Conservation (phyloP, 352 stramenopile genomes). For the Phytophthora constricta region DNA sequence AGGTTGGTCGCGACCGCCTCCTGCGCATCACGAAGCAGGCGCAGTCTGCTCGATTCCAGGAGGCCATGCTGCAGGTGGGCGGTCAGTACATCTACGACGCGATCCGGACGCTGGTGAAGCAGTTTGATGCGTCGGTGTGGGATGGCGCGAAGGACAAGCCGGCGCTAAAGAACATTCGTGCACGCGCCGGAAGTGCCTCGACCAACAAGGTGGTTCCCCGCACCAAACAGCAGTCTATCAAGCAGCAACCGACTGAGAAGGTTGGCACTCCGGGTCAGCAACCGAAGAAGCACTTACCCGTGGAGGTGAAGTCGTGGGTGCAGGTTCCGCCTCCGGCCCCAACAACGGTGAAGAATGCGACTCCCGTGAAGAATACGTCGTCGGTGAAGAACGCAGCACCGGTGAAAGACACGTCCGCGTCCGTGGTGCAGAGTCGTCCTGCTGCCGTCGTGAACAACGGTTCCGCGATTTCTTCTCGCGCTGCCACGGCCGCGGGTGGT, state of each 20-base stretch:
- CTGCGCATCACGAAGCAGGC: constrained; percentile 19
- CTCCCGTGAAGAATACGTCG: constrained; percentile 10
- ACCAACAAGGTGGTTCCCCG: not conserved
- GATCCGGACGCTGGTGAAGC: constrained; percentile 19
- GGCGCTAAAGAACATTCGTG: constrained; percentile 19
- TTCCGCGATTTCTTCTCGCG: not conserved
- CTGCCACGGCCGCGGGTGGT: not conserved
- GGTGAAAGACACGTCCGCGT: not conserved
- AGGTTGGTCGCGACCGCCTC: constrained; percentile 2
- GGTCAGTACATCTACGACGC: constrained; percentile 27
- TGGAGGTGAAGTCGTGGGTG: constrained; percentile 3
- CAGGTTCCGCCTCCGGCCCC: constrained; percentile 20
- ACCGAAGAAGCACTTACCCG: constrained; percentile 18
- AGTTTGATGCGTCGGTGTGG: constrained; percentile 20
- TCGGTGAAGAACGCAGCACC: not conserved
- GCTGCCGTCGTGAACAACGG: constrained; percentile 13
- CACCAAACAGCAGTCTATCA: not conserved
- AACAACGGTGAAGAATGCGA: constrained; percentile 7
- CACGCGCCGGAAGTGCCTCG: not conserved
- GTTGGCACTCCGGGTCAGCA: not conserved
- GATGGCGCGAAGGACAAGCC: constrained; percentile 17
- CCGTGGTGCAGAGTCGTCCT: not conserved
- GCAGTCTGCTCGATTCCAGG: constrained; percentile 31
- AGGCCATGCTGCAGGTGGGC: constrained; percentile 25
- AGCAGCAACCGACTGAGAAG: constrained; percentile 16